Conservation (phyloP, 1,284 basidiomycete genomes). For the Gomphus bonarii region DNA sequence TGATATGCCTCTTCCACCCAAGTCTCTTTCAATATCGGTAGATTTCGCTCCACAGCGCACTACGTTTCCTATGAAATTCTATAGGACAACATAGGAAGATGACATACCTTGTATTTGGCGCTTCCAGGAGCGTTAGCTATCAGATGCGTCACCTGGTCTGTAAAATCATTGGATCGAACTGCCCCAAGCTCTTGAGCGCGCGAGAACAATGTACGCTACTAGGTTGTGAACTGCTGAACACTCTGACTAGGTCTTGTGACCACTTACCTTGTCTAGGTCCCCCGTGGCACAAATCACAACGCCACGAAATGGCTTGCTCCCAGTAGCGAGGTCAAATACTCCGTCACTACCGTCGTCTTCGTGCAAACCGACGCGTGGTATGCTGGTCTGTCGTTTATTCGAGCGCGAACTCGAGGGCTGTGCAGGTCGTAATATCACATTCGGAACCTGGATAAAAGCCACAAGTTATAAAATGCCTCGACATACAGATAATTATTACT, state of each 20-base stretch:
- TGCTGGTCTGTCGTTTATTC: conserved; percentile 21
- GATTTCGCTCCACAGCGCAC: conserved; percentile 65
- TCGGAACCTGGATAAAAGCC: conserved; percentile 44
- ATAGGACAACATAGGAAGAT: not conserved
- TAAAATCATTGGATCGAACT: conserved; percentile 51
- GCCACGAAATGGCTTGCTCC: conserved; percentile 42
- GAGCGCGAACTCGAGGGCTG: conserved; percentile 23
- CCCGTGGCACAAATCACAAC: conserved; percentile 66
- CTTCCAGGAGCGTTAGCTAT: conserved; percentile 60
- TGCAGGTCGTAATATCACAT: conserved; percentile 66
- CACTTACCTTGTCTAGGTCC: conserved; percentile 52
- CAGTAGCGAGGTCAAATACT: conserved; percentile 15
- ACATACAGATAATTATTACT: conserved; percentile 18
- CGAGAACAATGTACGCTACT: conserved; percentile 55
- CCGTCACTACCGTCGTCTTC: conserved; percentile 16
- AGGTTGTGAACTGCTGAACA: not conserved
- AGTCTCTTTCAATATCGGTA: conserved; percentile 61
- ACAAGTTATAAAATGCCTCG: not conserved
- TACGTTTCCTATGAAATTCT: conserved; percentile 20
- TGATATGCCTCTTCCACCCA: conserved; percentile 64
- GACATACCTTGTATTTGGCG: conserved; percentile 61
- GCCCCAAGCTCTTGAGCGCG: conserved; percentile 72
- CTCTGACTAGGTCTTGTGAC: conserved; percentile 5
- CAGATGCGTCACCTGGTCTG: conserved; percentile 73
- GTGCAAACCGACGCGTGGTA: conserved; percentile 22